Percentiles rank a stretch among this genome's conserved stretches.
phyloP scores from a whole-genome alignment of 768 basidiomycete species.

The Saitozyma sp. region DNA sequence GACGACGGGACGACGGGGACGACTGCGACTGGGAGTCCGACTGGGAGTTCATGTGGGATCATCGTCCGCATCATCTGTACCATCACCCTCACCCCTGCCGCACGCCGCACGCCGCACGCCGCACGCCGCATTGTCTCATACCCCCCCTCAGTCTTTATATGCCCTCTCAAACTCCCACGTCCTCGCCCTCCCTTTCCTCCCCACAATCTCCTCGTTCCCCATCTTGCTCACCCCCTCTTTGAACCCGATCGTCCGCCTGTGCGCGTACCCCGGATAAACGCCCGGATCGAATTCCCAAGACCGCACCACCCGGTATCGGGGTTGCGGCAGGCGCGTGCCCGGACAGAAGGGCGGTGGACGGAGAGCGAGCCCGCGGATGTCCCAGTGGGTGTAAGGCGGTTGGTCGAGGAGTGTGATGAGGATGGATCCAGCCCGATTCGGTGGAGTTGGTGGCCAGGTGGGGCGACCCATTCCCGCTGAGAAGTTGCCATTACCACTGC shows the following conservation, averaged over 20 bases:
- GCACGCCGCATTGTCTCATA: neutral
- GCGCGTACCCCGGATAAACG: conserved; percentile 81
- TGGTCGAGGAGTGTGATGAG: conserved; percentile 85
- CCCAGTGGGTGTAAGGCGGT: conserved; percentile 85
- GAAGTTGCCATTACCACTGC: too few species aligned
- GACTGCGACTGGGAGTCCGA: too few species aligned
- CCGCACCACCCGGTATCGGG: conserved; percentile 67
- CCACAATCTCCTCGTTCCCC: conserved; percentile 62
- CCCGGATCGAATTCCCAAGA: conserved; percentile 75
- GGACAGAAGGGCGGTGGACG: conserved; percentile 62
- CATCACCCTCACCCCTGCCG: too few species aligned
- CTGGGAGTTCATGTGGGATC: too few species aligned
- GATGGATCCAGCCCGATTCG: conserved; percentile 64
- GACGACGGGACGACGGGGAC: too few species aligned
- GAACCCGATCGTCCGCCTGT: conserved; percentile 87
- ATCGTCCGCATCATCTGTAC: too few species aligned
- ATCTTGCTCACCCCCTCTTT: conserved; percentile 66
- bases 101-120: neutral
- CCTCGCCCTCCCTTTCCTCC: conserved; percentile 64
- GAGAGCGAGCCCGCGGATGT: conserved; percentile 47
- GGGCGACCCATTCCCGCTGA: too few species aligned
- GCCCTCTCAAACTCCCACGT: conserved; percentile 79
- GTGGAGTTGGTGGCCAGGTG: conserved; percentile 22
- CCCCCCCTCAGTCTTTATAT: too few species aligned
- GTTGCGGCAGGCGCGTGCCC: conserved; percentile 56